phyloP scores from a whole-genome alignment of 345 rosid genomes.

The Noccaea caerulescens region DNA sequence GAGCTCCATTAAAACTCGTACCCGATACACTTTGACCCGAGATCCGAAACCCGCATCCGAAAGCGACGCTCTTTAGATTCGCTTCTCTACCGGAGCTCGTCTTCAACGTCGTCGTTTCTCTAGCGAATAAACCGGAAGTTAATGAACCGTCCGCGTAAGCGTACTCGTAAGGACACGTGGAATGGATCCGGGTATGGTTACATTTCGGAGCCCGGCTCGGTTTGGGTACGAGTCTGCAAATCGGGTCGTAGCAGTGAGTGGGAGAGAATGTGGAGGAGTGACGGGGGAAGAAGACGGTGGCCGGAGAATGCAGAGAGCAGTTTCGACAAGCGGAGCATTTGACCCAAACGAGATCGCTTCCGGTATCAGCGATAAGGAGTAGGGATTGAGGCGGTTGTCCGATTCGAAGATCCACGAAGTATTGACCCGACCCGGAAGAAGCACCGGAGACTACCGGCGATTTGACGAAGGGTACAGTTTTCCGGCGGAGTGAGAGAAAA shows the following conservation, averaged over 20 bases:
- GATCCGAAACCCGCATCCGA: slow-evolving; percentile 83
- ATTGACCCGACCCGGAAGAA: slow-evolving; percentile 80
- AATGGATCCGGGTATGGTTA: slow-evolving; percentile 64
- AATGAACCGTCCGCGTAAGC: slow-evolving; percentile 71
- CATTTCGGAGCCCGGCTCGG: slow-evolving; percentile 55
- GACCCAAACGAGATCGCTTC: slow-evolving; percentile 90
- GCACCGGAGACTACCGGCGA: slow-evolving; percentile 81
- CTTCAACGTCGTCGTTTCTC: slow-evolving; percentile 62
- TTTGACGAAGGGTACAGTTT: slow-evolving; percentile 40
- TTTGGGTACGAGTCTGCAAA: slow-evolving; percentile 60
- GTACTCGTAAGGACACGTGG: slow-evolving; percentile 80
- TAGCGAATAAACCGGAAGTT: slow-evolving; percentile 69
- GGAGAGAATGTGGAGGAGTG: slow-evolving; percentile 76
- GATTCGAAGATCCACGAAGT: slow-evolving; percentile 69
- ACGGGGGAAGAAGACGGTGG: slow-evolving; percentile 73
- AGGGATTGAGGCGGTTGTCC: slow-evolving; percentile 83
- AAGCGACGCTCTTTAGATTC: slow-evolving; percentile 50
- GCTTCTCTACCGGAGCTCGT: slow-evolving; percentile 55
- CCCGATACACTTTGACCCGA: slow-evolving; percentile 77
- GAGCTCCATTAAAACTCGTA: slow-evolving; percentile 68
- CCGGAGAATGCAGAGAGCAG: slow-evolving; percentile 57
- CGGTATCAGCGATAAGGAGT: slow-evolving; percentile 78
- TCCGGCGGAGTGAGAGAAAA: slow-evolving; percentile 43
- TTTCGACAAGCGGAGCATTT: slow-evolving; percentile 76
- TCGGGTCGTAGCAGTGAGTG: slow-evolving; percentile 65